Evolutionary conservation across 306 rosid species (phyloP).

Genomic region (Citrullus colocynthis): DNA sequence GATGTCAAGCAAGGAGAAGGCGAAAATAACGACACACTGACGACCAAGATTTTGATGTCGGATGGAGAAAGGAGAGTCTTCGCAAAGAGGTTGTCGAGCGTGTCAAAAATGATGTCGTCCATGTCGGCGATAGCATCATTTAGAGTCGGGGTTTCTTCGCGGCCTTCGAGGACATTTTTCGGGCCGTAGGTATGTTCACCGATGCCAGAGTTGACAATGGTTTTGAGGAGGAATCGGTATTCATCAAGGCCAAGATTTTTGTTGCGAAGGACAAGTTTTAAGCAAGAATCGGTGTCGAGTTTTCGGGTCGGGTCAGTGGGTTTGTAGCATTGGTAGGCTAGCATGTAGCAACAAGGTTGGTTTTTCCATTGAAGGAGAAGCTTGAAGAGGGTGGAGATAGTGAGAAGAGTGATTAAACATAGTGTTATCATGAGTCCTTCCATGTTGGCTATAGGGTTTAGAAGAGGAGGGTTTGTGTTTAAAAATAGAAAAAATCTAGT

Average conservation of each 20-base stretch:
- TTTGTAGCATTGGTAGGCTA: conserved; percentile 62
- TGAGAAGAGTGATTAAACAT: conserved; percentile 14
- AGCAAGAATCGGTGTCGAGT: conserved; percentile 31
- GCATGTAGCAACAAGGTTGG: conserved; percentile 49
- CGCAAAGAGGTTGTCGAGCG: conserved; percentile 49
- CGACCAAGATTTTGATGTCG: conserved; percentile 50
- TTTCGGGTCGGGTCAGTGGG: conserved; percentile 30
- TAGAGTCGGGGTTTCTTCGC: conserved; percentile 21
- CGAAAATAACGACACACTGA: conserved; percentile 59
- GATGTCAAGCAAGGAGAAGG: conserved; percentile 61
- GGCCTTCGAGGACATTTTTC: conserved; percentile 35
- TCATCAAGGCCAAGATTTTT: conserved; percentile 47
- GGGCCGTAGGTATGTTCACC: conserved; percentile 74
- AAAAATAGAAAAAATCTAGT: neutral
- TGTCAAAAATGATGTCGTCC: conserved; percentile 49
- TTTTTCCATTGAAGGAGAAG: conserved; percentile 26
- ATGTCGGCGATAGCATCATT: conserved; percentile 36
- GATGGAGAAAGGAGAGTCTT: conserved; percentile 33
- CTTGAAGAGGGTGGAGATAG: conserved; percentile 15
- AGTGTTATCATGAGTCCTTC: conserved; percentile 19
- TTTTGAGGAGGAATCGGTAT: conserved; percentile 43
- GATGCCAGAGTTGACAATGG: conserved; percentile 59
- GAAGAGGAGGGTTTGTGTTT: neutral
- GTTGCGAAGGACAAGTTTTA: conserved; percentile 38
- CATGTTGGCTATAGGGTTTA: conserved; percentile 16